Evolutionary conservation across 2,329 filamentous ascomycete genomes (phyloP).

Genomic region (Xylariaceae sp.): DNA sequence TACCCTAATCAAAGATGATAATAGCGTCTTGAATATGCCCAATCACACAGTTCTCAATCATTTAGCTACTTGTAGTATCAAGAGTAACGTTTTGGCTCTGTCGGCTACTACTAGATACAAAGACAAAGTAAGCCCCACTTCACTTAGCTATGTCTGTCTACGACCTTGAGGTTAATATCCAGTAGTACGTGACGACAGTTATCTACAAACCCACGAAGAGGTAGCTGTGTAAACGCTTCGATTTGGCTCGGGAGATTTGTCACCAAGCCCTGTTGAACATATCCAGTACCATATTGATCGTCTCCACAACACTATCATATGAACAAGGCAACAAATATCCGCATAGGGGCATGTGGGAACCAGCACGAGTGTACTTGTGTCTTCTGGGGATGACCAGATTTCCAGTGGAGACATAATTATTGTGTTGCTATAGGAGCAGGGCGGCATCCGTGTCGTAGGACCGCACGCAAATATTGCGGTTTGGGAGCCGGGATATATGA

Average conservation of each 20-base stretch:
- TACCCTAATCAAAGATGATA: constrained; percentile 95
- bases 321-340: too few species aligned
- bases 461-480: too few species aligned
- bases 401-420: too few species aligned
- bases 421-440: too few species aligned
- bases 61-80: constrained; percentile 96
- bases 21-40: constrained; percentile 93
- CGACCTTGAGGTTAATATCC: constrained; percentile 2
- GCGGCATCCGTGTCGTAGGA: too few species aligned
- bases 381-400: too few species aligned
- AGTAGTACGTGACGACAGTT: constrained; percentile 93
- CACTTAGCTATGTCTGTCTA: not conserved
- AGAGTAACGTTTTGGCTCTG: constrained; percentile 92
- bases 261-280: not conserved
- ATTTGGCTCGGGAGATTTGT: not conserved
- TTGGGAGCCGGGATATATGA: too few species aligned
- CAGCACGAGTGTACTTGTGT: too few species aligned
- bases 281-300: not conserved
- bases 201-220: constrained; percentile 91
- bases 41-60: constrained; percentile 98
- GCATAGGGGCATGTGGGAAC: too few species aligned
- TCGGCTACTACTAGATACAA: constrained; percentile 98
- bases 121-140: constrained; percentile 71
- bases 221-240: constrained; percentile 30
- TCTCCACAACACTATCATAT: too few species aligned